Evolutionary conservation across 1,284 basidiomycete species (phyloP).

Genomic region (Fomitopsis schrenkii): DNA sequence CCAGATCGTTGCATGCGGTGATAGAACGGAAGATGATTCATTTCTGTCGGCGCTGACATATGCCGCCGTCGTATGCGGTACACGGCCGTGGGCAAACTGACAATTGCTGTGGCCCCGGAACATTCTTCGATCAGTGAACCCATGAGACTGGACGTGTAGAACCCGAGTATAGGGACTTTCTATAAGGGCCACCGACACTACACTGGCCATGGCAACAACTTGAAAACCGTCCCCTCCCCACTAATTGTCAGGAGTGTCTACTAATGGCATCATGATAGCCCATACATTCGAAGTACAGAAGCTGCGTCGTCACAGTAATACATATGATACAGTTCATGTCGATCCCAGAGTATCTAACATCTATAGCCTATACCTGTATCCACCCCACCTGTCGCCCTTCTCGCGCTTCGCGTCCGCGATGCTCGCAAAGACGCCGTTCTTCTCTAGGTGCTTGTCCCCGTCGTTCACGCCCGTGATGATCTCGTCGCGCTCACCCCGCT

Average conservation of each 20-base stretch:
- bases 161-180: too few relatives aligned
- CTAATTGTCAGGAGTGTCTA: too few relatives aligned
- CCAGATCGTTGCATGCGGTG: background rate
- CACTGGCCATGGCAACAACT: too few relatives aligned
- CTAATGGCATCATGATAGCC: background rate
- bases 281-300: background rate
- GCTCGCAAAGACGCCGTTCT: slow-evolving; percentile 29
- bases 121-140: too few relatives aligned
- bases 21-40: background rate
- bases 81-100: too few relatives aligned
- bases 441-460: slow-evolving; percentile 21
- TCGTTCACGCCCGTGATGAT: slow-evolving; percentile 34
- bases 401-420: slow-evolving; percentile 34
- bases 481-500: slow-evolving; percentile 45
- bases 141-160: too few relatives aligned
- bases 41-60: background rate
- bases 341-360: background rate
- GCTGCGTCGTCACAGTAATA: background rate
- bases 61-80: too few relatives aligned
- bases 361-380: slow-evolving; percentile 33
- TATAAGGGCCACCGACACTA: too few relatives aligned
- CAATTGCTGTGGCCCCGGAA: too few relatives aligned
- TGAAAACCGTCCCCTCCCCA: too few relatives aligned
- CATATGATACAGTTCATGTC: background rate
- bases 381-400: slow-evolving; percentile 36